phyloP scores from a whole-genome alignment of 2,329 filamentous ascomycete species.

The Bimuria novae-zelandiae region DNA sequence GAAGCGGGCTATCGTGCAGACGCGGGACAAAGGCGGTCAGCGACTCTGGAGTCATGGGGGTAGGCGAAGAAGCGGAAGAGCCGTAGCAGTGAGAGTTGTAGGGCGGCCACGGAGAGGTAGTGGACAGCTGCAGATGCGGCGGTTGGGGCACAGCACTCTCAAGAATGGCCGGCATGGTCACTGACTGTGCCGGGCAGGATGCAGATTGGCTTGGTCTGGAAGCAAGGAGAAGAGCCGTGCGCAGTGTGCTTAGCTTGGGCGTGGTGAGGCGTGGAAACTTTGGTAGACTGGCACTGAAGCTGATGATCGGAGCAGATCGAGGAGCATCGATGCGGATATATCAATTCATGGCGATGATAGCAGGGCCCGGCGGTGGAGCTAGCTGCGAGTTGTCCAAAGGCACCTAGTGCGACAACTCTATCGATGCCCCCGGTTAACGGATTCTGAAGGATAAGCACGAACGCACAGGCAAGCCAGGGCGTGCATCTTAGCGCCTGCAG shows the following conservation, averaged over 20 bases:
- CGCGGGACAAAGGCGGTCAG: conserved; percentile 36
- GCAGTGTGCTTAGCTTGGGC: conserved; percentile 5
- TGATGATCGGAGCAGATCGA: conserved; percentile 10
- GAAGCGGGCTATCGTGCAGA: conserved; percentile 32
- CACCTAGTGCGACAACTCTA: conserved; percentile 41
- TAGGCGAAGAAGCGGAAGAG: conserved; percentile 32
- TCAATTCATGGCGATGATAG: conserved; percentile 24
- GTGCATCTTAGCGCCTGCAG: conserved; percentile 29
- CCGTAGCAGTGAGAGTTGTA: conserved; percentile 33
- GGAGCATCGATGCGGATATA: conserved; percentile 23
- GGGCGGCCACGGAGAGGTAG: conserved; percentile 35
- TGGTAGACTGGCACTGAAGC: neutral
- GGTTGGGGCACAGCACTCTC: conserved; percentile 42
- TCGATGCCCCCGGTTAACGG: conserved; percentile 35
- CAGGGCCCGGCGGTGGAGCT: conserved; percentile 14
- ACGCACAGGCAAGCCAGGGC: conserved; percentile 16
- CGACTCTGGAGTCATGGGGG: conserved; percentile 40
- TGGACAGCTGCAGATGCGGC: conserved; percentile 34
- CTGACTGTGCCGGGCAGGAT: conserved; percentile 17
- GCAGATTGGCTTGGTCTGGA: conserved; percentile 9
- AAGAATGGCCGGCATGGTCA: conserved; percentile 42
- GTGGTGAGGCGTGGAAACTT: neutral
- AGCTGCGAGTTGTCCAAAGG: conserved; percentile 22
- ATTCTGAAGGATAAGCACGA: conserved; percentile 26
- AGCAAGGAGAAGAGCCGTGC: conserved; percentile 19